Evolutionary conservation across 352 stramenopile genomes (phyloP), one percentile per base, ranked within the genome.

Genomic region (Phytophthora vignae): DNA sequence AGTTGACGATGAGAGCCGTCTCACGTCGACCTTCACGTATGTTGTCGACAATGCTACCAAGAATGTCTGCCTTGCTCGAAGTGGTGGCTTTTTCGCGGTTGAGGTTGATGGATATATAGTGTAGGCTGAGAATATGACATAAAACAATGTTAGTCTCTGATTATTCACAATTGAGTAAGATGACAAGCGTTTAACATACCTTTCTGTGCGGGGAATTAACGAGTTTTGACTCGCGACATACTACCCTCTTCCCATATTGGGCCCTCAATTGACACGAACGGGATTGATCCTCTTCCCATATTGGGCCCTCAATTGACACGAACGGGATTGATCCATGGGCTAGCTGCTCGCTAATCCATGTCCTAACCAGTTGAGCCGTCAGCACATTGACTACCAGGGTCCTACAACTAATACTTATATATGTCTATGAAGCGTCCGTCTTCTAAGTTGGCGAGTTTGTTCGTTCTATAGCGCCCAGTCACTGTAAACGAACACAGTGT

Each of bases 171-270:
- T 44, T 27, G 38, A 42, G 12, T 10, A 54, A 62, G 27, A 53
- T 62, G 38, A 62, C 38, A 62, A 54, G 22, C 25, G 27, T 53
- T 53, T 2, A 4, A 53, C 55, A 62, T 54, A 62, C 40, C 38
- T 62, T 62, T 62, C 36, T 54, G 54, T 60, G 54, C 54, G 54
- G 54, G 48, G 31, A 60, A 49, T 60, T n/a, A 49, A 60, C 54
- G 54, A 50, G 3, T 42, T 42, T 50, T 57, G 14, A 42, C 53
- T 58, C 53, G 53, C 27, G 53, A 46, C 25, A 58, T 46, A 46
- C 12, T n/a, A n/a, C n/a, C 53, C 53, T 58, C 53, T 44, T 58
- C 53, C 27, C 53, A 27, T 46, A 58, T n/a, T 58, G 53, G 53
- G 53, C 53, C 53, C 53, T 58, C 53, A 58, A 58, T 58, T 58